Evolutionary conservation across 1,284 basidiomycete genomes (phyloP).

Genomic region (Termitomyces sp.): DNA sequence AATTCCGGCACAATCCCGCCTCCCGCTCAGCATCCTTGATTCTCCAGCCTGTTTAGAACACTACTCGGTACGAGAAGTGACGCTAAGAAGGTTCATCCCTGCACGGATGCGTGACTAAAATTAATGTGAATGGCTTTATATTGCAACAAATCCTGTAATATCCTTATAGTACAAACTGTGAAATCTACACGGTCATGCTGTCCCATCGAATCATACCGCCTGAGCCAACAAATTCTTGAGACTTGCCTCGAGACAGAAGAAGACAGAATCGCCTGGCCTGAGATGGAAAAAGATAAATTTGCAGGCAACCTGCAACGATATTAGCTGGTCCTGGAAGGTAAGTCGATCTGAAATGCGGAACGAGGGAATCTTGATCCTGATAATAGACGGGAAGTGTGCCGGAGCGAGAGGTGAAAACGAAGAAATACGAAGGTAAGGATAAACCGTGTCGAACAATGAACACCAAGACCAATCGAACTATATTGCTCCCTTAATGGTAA

Average conservation of each 20-base stretch:
- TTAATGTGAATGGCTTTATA: slow-evolving; percentile 1
- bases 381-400: slow-evolving; percentile 1
- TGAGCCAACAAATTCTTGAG: slow-evolving; percentile 5
- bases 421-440: slow-evolving; percentile 16
- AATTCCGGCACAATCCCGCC: slow-evolving; percentile 66
- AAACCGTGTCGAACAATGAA: slow-evolving; percentile 4
- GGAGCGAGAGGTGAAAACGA: slow-evolving; percentile 11
- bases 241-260: slow-evolving; percentile 10
- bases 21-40: slow-evolving; percentile 48
- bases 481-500: slow-evolving; percentile 70
- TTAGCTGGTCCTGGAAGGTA: slow-evolving; percentile 8
- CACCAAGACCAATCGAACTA: slow-evolving; percentile 19
- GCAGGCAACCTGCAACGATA: slow-evolving; percentile 14
- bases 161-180: slow-evolving; percentile 12
- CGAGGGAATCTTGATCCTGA: slow-evolving; percentile 12
- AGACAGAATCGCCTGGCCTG: slow-evolving; percentile 5
- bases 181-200: slow-evolving; percentile 7
- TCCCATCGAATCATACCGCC: neutral
- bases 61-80: slow-evolving; percentile 83
- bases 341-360: slow-evolving; percentile 4
- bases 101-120: slow-evolving; percentile 84
- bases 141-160: slow-evolving; percentile 4
- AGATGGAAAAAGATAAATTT: slow-evolving; percentile 13
- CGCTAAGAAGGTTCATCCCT: slow-evolving; percentile 83
- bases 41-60: slow-evolving; percentile 68